These are phyloP conservation scores for Citrus cavaleriei DNA, from an alignment of 345 rosid species.

Conservation along the genomic window DNA sequence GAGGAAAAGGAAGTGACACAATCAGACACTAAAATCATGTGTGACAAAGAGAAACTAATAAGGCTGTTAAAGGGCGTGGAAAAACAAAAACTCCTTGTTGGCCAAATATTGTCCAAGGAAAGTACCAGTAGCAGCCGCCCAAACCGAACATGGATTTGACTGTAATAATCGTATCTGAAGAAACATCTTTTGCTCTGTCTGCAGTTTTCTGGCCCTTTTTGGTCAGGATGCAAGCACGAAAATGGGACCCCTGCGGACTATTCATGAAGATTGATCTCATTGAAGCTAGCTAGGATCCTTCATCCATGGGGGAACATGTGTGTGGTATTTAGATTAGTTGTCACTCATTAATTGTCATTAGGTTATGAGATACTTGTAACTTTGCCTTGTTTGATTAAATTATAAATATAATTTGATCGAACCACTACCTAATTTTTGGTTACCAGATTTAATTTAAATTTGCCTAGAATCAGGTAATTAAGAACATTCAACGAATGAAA, in stretches of 20 bases:
- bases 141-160: neutral
- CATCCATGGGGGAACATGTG: neutral
- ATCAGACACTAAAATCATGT: neutral
- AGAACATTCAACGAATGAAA: neutral
- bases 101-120: constrained; percentile 15
- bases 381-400: neutral
- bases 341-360: neutral
- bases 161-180: neutral
- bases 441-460: neutral
- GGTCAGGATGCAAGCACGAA: neutral
- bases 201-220: neutral
- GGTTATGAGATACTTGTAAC: neutral
- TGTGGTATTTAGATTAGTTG: neutral
- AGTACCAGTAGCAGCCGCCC: neutral
- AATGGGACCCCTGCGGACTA: neutral
- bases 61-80: no score
- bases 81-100: neutral
- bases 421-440: neutral
- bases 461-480: neutral
- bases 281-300: neutral
- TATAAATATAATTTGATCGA: neutral
- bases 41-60: neutral
- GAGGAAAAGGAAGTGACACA: neutral
- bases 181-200: neutral
- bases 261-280: neutral